Conservation (phyloP, 192 early-diverging fungal genomes). For the Backusella liffmaniae region DNA sequence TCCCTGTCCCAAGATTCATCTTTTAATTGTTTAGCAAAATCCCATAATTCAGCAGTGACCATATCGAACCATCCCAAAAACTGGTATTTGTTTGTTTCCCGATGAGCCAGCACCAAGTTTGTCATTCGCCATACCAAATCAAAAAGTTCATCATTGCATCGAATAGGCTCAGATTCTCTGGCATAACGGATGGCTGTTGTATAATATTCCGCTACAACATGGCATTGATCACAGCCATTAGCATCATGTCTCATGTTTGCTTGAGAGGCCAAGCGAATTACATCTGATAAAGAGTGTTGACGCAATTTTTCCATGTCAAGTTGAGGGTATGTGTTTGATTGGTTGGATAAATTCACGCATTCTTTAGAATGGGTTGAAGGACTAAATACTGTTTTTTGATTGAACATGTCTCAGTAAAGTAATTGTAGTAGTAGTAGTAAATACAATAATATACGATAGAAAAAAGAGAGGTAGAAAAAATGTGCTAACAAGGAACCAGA, state of each 20-base stretch:
- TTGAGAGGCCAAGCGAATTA: not conserved
- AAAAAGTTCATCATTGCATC: not conserved
- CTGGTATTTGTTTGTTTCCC: constrained; percentile 12
- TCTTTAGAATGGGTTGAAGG: not conserved
- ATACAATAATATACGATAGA: not conserved
- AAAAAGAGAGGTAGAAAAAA: not conserved
- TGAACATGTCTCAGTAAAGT: not conserved
- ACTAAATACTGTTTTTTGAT: not conserved
- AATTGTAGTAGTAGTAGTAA: not conserved
- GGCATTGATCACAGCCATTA: not conserved
- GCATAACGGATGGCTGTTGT: not conserved
- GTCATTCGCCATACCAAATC: constrained; percentile 10
- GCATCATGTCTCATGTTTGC: constrained; percentile 6
- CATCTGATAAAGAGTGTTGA: not conserved
- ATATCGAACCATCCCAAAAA: constrained; percentile 13
- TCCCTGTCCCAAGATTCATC: constrained; percentile 7
- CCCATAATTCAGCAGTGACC: constrained; percentile 6
- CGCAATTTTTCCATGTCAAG: not conserved
- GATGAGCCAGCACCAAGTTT: constrained; percentile 5
- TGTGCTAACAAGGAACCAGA: not conserved
- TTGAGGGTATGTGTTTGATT: not conserved
- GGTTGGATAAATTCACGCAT: not conserved
- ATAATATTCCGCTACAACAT: constrained; percentile 2
- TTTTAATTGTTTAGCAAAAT: constrained; percentile 15
- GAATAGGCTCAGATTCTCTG: constrained; percentile 1